Evolutionary conservation across 352 stramenopile genomes (phyloP).

Genomic region (Elongisporangium prolatum): DNA sequence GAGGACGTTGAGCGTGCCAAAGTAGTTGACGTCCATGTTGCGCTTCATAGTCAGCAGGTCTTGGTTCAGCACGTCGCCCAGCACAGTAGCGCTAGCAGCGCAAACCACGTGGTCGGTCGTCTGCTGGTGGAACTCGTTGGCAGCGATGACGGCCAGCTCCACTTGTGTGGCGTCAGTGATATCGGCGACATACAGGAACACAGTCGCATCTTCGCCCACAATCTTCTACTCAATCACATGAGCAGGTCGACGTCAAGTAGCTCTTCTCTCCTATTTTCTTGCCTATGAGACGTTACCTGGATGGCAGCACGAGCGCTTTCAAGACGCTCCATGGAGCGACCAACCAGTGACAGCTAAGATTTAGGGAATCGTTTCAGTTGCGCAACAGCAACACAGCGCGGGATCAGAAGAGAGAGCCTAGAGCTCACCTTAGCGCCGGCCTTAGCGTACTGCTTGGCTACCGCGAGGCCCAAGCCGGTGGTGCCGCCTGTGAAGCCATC

Average conservation of each 20-base stretch:
- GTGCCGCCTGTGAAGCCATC: constrained; percentile 21
- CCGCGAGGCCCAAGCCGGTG: constrained; percentile 41
- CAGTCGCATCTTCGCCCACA: constrained; percentile 5
- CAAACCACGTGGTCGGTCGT: constrained; percentile 63
- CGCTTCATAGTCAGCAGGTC: constrained; percentile 30
- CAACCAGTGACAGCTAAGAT: constrained; percentile 34
- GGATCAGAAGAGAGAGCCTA: neutral
- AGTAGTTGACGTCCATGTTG: constrained; percentile 59
- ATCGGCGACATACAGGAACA: constrained; percentile 43
- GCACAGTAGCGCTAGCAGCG: constrained; percentile 18
- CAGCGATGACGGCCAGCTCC: constrained; percentile 30
- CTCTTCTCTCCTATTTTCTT: too few species aligned
- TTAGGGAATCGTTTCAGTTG: neutral
- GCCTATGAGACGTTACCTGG: constrained; percentile 8
- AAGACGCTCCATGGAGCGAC: constrained; percentile 26
- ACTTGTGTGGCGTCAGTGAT: constrained; percentile 31
- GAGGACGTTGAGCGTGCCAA: constrained; percentile 48
- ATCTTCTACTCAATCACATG: constrained; percentile 8
- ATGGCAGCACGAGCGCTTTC: constrained; percentile 29
- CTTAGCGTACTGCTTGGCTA: constrained; percentile 55
- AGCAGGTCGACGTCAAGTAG: neutral
- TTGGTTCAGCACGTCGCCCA: constrained; percentile 52
- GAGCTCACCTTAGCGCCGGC: constrained; percentile 33
- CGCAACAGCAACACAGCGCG: too few species aligned
- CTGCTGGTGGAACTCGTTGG: constrained; percentile 52